Evolutionary conservation across 2,329 filamentous ascomycete species (phyloP).

Genomic region (Penicillium rolfsii): DNA sequence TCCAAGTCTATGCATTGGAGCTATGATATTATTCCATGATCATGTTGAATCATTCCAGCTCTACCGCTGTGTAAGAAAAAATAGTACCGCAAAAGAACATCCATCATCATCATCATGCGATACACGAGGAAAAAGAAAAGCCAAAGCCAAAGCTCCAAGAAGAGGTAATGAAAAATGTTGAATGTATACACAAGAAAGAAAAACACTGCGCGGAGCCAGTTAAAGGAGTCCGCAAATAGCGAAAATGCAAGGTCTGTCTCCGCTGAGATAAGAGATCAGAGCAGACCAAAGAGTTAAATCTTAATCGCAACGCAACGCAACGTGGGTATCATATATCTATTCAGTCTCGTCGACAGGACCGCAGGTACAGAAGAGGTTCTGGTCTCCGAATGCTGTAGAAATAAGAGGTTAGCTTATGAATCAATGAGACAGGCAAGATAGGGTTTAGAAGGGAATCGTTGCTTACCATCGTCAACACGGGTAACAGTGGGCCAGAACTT

Average conservation of each 20-base stretch:
- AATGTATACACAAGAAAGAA: conserved; percentile 32
- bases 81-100: neutral
- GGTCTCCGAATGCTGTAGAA: conserved; percentile 75
- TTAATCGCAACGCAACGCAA: conserved; percentile 29
- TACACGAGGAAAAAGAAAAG: neutral
- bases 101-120: neutral
- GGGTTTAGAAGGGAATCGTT: neutral
- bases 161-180: conserved; percentile 30
- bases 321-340: conserved; percentile 45
- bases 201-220: conserved; percentile 12
- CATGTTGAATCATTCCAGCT: conserved; percentile 8
- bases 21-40: neutral
- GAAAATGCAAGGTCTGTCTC: neutral
- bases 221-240: conserved; percentile 9
- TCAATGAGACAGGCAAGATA: neutral
- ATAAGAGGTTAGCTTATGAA: conserved; percentile 29
- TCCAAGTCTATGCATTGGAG: neutral
- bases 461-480: conserved; percentile 81
- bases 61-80: neutral
- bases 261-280: neutral
- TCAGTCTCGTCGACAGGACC: conserved; percentile 71
- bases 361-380: conserved; percentile 94
- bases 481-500: conserved; percentile 96
- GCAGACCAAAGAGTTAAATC: conserved; percentile 12
- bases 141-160: neutral